Evolutionary conservation across 2,329 filamentous ascomycete genomes (phyloP).

Genomic region (Colletotrichum tanaceti): DNA sequence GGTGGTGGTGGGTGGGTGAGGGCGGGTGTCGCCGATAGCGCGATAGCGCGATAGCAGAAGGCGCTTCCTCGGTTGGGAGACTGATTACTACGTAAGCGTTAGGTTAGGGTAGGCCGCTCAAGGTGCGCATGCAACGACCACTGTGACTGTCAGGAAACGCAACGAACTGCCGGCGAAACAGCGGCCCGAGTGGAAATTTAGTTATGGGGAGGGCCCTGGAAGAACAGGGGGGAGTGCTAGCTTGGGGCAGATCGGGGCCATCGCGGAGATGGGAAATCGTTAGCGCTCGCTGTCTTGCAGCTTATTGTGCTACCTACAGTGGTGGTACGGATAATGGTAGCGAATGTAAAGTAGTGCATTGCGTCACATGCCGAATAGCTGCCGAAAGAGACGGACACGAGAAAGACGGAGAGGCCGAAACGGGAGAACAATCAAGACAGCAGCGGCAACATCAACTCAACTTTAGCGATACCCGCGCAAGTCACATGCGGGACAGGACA

Average conservation of each 20-base stretch:
- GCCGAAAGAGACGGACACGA: conserved; percentile 6
- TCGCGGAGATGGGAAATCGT: conserved; percentile 14
- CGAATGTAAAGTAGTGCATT: conserved; percentile 36
- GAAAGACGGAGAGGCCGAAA: conserved; percentile 3
- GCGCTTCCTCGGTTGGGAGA: background rate
- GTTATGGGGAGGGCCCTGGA: background rate
- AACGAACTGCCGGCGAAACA: conserved; percentile 31
- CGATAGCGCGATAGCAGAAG: conserved; percentile 5
- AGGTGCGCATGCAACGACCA: background rate
- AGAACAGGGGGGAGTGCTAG: conserved; percentile 14
- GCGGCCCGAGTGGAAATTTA: conserved; percentile 25
- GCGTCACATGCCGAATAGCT: conserved; percentile 43
- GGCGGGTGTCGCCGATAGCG: background rate
- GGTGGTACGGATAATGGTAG: background rate
- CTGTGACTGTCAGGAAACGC: conserved; percentile 17
- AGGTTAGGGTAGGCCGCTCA: too few species aligned
- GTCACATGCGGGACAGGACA: conserved; percentile 22
- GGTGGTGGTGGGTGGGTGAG: conserved; percentile 6
- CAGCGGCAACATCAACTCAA: background rate
- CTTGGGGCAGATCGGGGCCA: conserved; percentile 21
- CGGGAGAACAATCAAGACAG: conserved; percentile 11
- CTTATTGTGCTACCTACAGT: conserved; percentile 24
- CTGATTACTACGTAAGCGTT: too few species aligned
- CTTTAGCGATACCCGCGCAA: conserved; percentile 16
- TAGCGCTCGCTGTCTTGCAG: conserved; percentile 17